Evolutionary conservation across 2,329 filamentous ascomycete species (phyloP).

Genomic region (Fusarium mexicanum): DNA sequence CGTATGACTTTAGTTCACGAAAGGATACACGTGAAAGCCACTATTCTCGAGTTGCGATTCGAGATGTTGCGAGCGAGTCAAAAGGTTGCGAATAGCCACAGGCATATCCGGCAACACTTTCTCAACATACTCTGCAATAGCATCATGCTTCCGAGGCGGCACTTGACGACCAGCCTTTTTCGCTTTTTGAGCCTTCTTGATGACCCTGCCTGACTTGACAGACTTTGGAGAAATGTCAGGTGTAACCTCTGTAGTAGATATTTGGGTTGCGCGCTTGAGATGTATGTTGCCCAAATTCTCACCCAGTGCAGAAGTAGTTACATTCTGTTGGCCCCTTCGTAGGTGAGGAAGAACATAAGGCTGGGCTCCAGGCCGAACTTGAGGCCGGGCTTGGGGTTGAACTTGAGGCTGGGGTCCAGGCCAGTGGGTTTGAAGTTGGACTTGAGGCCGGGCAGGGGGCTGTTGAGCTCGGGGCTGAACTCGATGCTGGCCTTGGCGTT

Average conservation of each 20-base stretch:
- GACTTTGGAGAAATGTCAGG: neutral
- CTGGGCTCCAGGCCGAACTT: neutral
- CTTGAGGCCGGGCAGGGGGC: neutral
- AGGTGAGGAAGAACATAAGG: neutral
- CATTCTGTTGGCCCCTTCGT: neutral
- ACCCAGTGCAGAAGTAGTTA: neutral
- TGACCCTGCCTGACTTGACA: conserved; percentile 1
- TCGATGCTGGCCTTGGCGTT: neutral
- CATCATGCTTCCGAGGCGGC: neutral
- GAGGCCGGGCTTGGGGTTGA: neutral
- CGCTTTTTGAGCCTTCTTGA: conserved; percentile 1
- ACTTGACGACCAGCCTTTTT: neutral
- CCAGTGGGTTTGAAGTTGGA: too few relatives aligned
- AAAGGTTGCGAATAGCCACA: conserved; percentile 35
- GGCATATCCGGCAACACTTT: conserved; percentile 20
- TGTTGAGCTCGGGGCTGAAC: neutral
- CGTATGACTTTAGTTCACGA: neutral
- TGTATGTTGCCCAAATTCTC: neutral
- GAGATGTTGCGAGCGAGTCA: conserved; percentile 15
- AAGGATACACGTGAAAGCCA: conserved; percentile 6
- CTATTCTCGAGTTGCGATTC: conserved; percentile 9
- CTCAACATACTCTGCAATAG: neutral
- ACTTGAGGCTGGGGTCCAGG: neutral
- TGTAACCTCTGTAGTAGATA: neutral
- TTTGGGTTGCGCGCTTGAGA: conserved; percentile 16